Evolutionary conservation across 1,139 yeast genomes (phyloP), one percentile per base, ranked within the genome.

Genomic region (Saccharomyces hybrid): DNA sequence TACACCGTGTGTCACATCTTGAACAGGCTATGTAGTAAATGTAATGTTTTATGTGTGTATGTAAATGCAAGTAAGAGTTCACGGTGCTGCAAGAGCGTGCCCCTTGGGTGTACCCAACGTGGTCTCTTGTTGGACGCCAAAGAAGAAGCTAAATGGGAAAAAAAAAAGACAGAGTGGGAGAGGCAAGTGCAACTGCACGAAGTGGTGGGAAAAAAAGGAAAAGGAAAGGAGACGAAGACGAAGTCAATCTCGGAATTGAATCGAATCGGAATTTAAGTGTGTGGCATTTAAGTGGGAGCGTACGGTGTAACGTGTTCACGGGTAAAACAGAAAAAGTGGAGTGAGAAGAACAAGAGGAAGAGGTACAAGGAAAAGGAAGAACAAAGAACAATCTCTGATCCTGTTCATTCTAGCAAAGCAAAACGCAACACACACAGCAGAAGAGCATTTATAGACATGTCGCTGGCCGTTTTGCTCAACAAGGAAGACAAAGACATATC

Each of bases 401-500:
- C 25, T 38, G 42, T 38, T 8, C 42, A 38, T 38, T 3, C 8
- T 16, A 38, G 25, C 42, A 8, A 38, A 38, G 42, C 23, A 38
- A 38, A 4, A 38, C 25, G 4, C 23, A 8, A 23, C 25, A 23
- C 25, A 4, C 5, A 23, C 5, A 23, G 25, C 23, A 38, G 42
- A 16, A 38, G 42, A 38, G 42, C 42, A 38, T 16, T 38, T 38
- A 38, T 38, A 38, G 42, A 38, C 25, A 64, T 65, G 68, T 66
- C 69, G 47, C 56, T 66, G 53, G 61, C 66, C 48, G 61, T 64
- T 9, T 51, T 66, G 50, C 50, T 66, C 48, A 66, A 66, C 54
- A 60, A 61, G 28, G 67, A 65, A 47, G 66, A 63, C 44, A 57
- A 52, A 46, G 61, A 59, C 44, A 41, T 48, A 49, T 28, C 28